Evolutionary conservation across 345 rosid genomes (phyloP), one percentile per base, ranked within the genome.

Genomic region (Aquilaria sinensis): DNA sequence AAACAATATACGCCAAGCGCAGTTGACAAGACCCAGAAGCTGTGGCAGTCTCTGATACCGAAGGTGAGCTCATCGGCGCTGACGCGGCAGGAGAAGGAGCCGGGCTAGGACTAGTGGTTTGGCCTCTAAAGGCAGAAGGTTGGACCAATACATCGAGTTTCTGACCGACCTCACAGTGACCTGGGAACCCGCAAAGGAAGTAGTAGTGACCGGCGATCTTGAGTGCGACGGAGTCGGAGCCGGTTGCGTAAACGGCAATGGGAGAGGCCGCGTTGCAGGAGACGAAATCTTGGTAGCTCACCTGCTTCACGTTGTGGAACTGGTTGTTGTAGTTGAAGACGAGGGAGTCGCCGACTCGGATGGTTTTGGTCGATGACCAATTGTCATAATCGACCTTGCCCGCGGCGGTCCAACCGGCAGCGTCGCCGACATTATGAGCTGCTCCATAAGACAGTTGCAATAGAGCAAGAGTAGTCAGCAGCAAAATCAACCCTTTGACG

Each of bases 121-220:
- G 23, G 23, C 23, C 23, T 16, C 23, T 0, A 16, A 16, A 16
- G 23, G 23, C 23, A 37, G 5, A 47, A 5, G 34, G 32, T 10
- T 11, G 14, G 31, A 31, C 55, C 6, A 50, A 5, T 16, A 77
- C 67, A 60, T 77, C 81, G 31, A 74, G 71, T 53, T 70, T 77
- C 73, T 77, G 81, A 0, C 81, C 81, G 16, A 56, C 34, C 54
- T 57, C 62, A 68, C 75, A 74, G 32, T 77, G 78, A 50, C 75
- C 72, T 9, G 70, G 77, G 3, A 70, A 67, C 31, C 78, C 73
- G 13, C 81, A 77, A 33, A 74, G 31, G 46, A 73, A 77, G 62
- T 60, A 77, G 46, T 74, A 75, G 66, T 77, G 78, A 45, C 81
- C 74, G 1, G 51, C 68, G 12, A 50, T 59, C n/a, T 48, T 56